phyloP scores from a whole-genome alignment of 1,284 basidiomycete genomes.

The Ustilago hordei region DNA sequence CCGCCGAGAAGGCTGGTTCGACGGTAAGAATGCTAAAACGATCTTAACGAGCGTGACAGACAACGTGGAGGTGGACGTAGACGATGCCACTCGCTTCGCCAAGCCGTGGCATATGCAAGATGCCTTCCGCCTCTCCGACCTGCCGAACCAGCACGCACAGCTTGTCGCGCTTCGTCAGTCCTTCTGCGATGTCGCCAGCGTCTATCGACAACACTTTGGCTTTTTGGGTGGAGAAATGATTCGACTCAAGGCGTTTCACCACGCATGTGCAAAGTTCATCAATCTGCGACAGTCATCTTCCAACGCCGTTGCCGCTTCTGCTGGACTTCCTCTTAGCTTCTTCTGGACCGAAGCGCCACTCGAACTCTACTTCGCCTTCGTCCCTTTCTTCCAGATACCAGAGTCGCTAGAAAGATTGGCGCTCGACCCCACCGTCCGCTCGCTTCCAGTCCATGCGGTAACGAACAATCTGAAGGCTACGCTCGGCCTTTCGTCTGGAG shows the following conservation, averaged over 20 bases:
- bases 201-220: conserved; percentile 50
- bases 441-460: conserved; percentile 22
- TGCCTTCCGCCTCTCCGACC: conserved; percentile 12
- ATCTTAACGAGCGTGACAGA: conserved; percentile 22
- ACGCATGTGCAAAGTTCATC: conserved; percentile 28
- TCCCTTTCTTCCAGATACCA: conserved; percentile 11
- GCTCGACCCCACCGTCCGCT: conserved; percentile 20
- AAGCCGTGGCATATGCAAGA: conserved; percentile 35
- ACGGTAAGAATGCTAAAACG: conserved; percentile 12
- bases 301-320: conserved; percentile 1
- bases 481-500: conserved; percentile 20
- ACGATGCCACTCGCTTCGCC: conserved; percentile 16
- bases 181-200: conserved; percentile 37
- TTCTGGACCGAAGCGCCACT: conserved; percentile 57
- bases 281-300: not conserved
- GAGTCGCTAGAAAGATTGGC: conserved; percentile 23
- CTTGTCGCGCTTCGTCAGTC: conserved; percentile 27
- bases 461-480: conserved; percentile 25
- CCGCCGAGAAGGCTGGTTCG: conserved; percentile 33
- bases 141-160: conserved; percentile 20
- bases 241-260: conserved; percentile 54
- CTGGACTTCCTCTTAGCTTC: conserved; percentile 55
- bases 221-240: conserved; percentile 42
- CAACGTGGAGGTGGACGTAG: conserved; percentile 16
- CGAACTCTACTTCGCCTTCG: conserved; percentile 41